Evolutionary conservation across 768 basidiomycete species (phyloP).

Genomic region (Leucocoprinus birnbaumii): DNA sequence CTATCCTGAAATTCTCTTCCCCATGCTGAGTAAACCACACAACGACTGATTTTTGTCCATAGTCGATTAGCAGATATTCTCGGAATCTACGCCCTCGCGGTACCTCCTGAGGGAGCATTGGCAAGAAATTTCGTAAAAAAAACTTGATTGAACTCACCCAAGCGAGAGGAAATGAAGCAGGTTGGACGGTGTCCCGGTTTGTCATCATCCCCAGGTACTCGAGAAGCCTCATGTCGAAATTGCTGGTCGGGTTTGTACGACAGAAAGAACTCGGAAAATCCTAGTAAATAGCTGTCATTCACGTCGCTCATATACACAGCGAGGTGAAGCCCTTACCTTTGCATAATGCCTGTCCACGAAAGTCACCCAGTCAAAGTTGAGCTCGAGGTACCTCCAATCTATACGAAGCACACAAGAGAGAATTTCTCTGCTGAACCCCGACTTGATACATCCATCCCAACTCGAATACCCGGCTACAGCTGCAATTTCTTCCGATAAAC

Average conservation of each 20-base stretch:
- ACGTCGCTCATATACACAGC: not conserved
- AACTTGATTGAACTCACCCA: not conserved
- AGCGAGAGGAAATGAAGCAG: not conserved
- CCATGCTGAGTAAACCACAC: too few species aligned
- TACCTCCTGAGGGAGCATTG: too few species aligned
- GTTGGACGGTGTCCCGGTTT: not conserved
- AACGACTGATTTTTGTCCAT: too few species aligned
- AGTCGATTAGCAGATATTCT: too few species aligned
- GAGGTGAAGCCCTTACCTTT: not conserved
- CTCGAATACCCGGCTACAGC: not conserved
- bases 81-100: too few species aligned
- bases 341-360: not conserved
- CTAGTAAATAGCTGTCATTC: not conserved
- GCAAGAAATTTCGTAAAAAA: too few species aligned
- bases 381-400: not conserved
- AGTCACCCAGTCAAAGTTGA: not conserved
- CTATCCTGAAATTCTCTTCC: too few species aligned
- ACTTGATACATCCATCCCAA: not conserved
- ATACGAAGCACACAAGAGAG: not conserved
- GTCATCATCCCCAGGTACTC: not conserved
- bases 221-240: not conserved
- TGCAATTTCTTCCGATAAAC: not conserved
- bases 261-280: not conserved
- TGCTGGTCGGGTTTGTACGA: not conserved
- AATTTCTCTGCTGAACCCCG: too few species aligned